Conservation (phyloP, 192 early-diverging fungal species). For the Coemansia sp. region DNA sequence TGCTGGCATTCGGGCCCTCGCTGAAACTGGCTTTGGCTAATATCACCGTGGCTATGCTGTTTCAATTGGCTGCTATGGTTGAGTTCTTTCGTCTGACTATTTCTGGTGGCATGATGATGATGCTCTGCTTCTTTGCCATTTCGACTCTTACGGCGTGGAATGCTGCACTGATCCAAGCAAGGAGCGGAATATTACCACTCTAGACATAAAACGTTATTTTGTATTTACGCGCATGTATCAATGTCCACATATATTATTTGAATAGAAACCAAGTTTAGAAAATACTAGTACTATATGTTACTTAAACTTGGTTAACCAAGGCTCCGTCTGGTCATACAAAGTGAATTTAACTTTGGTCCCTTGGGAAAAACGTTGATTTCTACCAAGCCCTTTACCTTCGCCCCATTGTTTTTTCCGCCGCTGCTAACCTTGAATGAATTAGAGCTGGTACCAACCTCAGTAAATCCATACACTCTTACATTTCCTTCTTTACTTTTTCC, state of each 20-base stretch:
- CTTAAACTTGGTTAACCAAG: too few species aligned
- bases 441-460: background rate
- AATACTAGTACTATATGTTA: background rate
- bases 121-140: conserved; percentile 27
- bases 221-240: background rate
- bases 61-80: conserved; percentile 38
- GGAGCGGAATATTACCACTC: conserved; percentile 12
- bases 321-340: too few species aligned
- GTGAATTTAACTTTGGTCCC: background rate
- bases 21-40: conserved; percentile 41
- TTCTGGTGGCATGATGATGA: conserved; percentile 38
- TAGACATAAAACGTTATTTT: background rate
- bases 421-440: background rate
- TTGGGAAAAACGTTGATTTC: background rate
- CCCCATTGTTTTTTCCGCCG: background rate
- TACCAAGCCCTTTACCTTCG: background rate
- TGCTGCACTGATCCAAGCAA: conserved; percentile 33
- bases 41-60: conserved; percentile 24
- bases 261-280: background rate
- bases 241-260: background rate
- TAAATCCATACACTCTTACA: background rate
- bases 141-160: conserved; percentile 44
- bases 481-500: background rate
- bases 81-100: conserved; percentile 47
- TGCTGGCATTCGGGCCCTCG: conserved; percentile 37